A percentile compares a stretch with the other conserved stretches of the same genome.
phyloP scores from a whole-genome alignment of 805 yeast species.

The Saturnispora hagleri region DNA sequence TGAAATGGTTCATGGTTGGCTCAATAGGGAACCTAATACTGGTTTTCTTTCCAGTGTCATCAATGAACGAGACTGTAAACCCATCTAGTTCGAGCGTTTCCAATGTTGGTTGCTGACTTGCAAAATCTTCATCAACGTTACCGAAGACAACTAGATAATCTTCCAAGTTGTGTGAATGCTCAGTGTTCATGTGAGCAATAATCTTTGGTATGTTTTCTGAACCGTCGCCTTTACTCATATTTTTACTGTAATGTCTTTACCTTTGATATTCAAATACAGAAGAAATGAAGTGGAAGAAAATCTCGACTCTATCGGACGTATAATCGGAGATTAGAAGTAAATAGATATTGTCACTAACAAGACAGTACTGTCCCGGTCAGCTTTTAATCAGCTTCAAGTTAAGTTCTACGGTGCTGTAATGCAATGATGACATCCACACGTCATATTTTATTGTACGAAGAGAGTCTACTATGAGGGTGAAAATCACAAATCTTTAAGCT shows the following conservation, averaged over 20 bases:
- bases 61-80: constrained; percentile 33
- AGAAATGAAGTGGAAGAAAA: background rate
- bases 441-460: background rate
- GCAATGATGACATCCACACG: background rate
- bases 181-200: constrained; percentile 70
- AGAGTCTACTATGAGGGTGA: background rate
- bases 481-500: background rate
- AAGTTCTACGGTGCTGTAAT: no score
- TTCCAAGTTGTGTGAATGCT: constrained; percentile 60
- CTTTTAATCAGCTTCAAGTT: no score
- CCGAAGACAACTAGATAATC: constrained; percentile 66
- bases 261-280: background rate
- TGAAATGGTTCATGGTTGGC: constrained; percentile 36
- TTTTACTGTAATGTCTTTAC: no score
- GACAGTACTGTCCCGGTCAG: no score
- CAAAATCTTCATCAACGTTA: constrained; percentile 9
- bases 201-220: constrained; percentile 32
- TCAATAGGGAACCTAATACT: constrained; percentile 34
- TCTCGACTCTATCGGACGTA: background rate
- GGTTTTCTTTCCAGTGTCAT: constrained; percentile 26
- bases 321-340: background rate
- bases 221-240: background rate
- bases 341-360: background rate
- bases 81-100: constrained; percentile 36
- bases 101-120: constrained; percentile 32